A percentile compares a stretch with the other conserved stretches of the same genome.
Conservation (phyloP, 345 rosid species). For the Kernera saxatilis region DNA sequence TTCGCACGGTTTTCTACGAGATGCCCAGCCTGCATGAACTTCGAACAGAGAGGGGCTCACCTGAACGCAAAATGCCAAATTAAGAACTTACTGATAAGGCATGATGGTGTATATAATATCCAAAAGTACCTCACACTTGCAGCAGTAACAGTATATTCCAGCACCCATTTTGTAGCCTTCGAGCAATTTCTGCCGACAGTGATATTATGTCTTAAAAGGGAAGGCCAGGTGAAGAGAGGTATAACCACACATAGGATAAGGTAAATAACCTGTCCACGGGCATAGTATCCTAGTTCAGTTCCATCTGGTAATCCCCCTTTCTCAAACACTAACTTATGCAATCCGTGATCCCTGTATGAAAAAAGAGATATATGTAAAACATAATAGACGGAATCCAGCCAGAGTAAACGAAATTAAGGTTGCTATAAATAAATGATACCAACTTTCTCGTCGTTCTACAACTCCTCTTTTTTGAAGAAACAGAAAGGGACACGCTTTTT, state of each 20-base stretch:
- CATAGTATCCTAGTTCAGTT: slow-evolving; percentile 89
- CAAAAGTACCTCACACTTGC: slow-evolving; percentile 74
- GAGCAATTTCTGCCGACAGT: slow-evolving; percentile 70
- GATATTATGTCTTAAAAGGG: slow-evolving; percentile 31
- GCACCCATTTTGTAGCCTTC: slow-evolving; percentile 81
- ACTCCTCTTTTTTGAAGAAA: slow-evolving; percentile 34
- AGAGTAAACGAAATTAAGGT: slow-evolving; percentile 7
- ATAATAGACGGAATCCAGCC: slow-evolving; percentile 16
- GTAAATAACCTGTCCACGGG: slow-evolving; percentile 76
- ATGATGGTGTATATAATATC: slow-evolving; percentile 15
- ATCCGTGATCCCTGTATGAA: slow-evolving; percentile 61
- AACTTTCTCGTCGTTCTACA: slow-evolving; percentile 38
- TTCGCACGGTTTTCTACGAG: slow-evolving; percentile 92
- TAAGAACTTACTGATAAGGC: slow-evolving; percentile 1
- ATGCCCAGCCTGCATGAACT: slow-evolving; percentile 99
- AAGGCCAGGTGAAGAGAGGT: slow-evolving; percentile 16
- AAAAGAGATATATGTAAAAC: slow-evolving; percentile 3
- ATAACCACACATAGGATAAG: slow-evolving; percentile 23
- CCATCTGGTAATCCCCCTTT: slow-evolving; percentile 91
- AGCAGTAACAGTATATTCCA: slow-evolving; percentile 86
- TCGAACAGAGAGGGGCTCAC: slow-evolving; percentile 96
- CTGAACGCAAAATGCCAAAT: slow-evolving; percentile 41
- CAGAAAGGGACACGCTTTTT: slow-evolving; percentile 30
- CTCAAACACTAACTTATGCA: slow-evolving; percentile 86
- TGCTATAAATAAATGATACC: slow-evolving; percentile 25